Evolutionary conservation across 352 stramenopile genomes (phyloP), one percentile per base, ranked within the genome.

Genomic region (Globisporangium splendens): DNA sequence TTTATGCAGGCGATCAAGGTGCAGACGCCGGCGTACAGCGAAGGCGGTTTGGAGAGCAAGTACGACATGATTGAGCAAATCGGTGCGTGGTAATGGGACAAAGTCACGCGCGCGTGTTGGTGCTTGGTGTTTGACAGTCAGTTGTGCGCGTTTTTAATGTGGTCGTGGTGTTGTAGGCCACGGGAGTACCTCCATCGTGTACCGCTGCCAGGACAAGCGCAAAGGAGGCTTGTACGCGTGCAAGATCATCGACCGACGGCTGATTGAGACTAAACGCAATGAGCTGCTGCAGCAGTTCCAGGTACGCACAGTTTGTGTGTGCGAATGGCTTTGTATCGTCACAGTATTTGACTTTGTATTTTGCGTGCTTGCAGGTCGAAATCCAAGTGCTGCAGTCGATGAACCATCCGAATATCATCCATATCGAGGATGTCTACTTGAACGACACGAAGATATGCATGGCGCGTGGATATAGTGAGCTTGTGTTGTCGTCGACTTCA

Each of bases 321-420:
- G 28, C 28, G 28, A 35, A 8, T 35, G 28, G 28, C 28, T 35
- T 4, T 11, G 28, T 8, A 35, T 1, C 28, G 28, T 35, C 28
- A n/a, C n/a, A 35, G 28, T 18, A 21, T 3, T 42, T 35, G 10
- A 35, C 5, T 4, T 10, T 35, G 28, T 35, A 35, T 18, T 4
- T 20, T 51, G 6, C 15, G 38, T 24, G 2, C n/a, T n/a, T 60
- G 14, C 33, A 95, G 85, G 75, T 94, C 43, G 86, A 95, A 42
- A 88, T 95, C n/a, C 84, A 94, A 72, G 84, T 97, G 57, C 69
- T 97, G n/a, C 78, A 93, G 69, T 91, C 80, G 15, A 75, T 97
- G 66, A 72, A 76, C 20, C 89, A 97, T 49, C 83, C 86, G n/a
- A 95, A 96, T 59, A 96, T 97, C 66, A 94, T 97, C 51, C 80